Percentiles rank a stretch among this genome's conserved stretches.
Evolutionary conservation across 2,329 filamentous ascomycete genomes (phyloP).

Genomic region (Pseudogymnoascus sp.): DNA sequence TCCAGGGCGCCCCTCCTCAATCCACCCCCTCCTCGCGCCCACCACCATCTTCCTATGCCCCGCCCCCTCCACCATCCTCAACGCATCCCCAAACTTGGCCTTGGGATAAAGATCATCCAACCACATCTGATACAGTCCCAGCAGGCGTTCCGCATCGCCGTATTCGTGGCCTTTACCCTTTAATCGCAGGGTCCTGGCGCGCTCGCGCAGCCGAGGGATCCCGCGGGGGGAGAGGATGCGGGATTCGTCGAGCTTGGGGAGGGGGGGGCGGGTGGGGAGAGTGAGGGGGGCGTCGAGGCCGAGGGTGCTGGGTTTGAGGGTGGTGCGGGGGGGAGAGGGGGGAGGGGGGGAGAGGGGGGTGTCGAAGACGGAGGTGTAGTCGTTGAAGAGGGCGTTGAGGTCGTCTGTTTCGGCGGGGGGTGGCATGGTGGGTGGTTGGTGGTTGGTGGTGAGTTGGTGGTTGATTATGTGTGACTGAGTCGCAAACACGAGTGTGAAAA

Average conservation of each 20-base stretch:
- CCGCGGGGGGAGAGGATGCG: slow-evolving; percentile 77
- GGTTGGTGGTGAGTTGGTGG: neutral
- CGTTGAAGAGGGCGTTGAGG: slow-evolving; percentile 61
- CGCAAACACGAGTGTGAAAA: neutral
- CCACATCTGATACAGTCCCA: slow-evolving; percentile 93
- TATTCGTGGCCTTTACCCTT: slow-evolving; percentile 97
- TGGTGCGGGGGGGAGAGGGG: slow-evolving; percentile 22
- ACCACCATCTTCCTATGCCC: slow-evolving; percentile 77
- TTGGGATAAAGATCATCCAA: slow-evolving; percentile 93
- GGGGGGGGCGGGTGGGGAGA: slow-evolving; percentile 61
- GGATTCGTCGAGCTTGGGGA: slow-evolving; percentile 78
- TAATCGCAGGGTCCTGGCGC: slow-evolving; percentile 63
- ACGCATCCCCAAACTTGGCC: slow-evolving; percentile 83
- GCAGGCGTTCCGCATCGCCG: slow-evolving; percentile 68
- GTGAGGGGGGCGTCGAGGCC: slow-evolving; percentile 75
- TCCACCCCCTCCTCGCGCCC: slow-evolving; percentile 70
- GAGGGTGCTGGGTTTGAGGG: slow-evolving; percentile 32
- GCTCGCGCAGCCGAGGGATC: slow-evolving; percentile 70
- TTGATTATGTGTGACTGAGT: neutral
- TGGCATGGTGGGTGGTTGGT: slow-evolving; percentile 2
- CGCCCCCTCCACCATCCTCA: slow-evolving; percentile 85
- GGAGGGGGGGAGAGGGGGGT: slow-evolving; percentile 22
- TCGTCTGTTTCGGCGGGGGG: slow-evolving; percentile 34
- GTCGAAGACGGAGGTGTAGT: slow-evolving; percentile 24
- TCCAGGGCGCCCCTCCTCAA: slow-evolving; percentile 62